Base-by-base conservation (phyloP, 148 eudicot species). In the Bassia scoparia region DNA sequence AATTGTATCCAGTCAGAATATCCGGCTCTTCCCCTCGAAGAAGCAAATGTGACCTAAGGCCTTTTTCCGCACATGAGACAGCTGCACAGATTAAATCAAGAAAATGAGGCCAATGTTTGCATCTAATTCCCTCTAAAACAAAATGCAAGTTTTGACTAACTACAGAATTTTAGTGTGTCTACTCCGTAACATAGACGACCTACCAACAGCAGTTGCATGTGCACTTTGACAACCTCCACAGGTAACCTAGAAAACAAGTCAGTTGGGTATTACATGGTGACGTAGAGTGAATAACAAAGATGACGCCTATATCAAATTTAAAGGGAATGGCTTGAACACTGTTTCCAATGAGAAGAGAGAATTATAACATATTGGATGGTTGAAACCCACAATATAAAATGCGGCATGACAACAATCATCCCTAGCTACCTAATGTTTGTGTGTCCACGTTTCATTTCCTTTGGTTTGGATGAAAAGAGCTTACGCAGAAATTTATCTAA, bases 221-320 rank as follows among this genome's bases (percentile, higher is more conserved):
- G 96, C 99, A 90, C 97, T 95, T 87, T 95, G 99, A 81, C 96
- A 89, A 63, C 99, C 99, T 85, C 99, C 97, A 86, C 99, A 95
- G 59, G 99, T 95, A 59, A 95, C 99, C 99, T 95, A 85, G 70
- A 80, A 83, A 73, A 61, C 59, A 64, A 74, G 78, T 65, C 69
- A 79, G 72, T 65, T 63, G 72, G 79, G 67, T 81, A 74, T 77
- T 78, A 81, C 68, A 68, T 23, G 35, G 72, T 70, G 77, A 60
- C 60, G 59, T 63, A 54, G 55, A 72, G 29, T 26, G 27, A 59
- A 63, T 5, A 41, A 18, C 55, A 15, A n/a, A 30, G 41, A 49
- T 15, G 54, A 59, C 70, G 8, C 27, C 7, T 61, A n/a, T 21
- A 33, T 24, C 20, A 62, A 70, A 31, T 27, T 10, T 29, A 54